These are phyloP conservation scores for Puccinia polysora DNA, from an alignment of 1,284 basidiomycete species.

Conservation along the genomic window DNA sequence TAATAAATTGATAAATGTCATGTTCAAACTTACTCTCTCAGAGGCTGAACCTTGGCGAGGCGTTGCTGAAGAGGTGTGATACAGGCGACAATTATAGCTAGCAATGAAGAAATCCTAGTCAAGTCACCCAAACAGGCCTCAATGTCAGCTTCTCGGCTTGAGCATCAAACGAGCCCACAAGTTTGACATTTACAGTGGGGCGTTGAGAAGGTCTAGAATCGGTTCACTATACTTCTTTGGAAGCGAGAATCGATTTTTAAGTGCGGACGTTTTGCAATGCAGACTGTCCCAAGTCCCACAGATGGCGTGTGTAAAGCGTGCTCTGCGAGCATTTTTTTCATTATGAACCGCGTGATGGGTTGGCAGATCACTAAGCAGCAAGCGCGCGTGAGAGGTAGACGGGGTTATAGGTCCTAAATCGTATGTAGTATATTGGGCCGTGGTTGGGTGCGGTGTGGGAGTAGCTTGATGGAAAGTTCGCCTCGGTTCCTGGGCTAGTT, in stretches of 20 bases:
- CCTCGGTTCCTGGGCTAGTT: too few species aligned
- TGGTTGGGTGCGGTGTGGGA: too few species aligned
- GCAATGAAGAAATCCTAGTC: conserved; percentile 54
- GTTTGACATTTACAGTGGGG: conserved; percentile 30
- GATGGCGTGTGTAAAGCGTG: not conserved
- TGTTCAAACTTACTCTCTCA: conserved; percentile 49
- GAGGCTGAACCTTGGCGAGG: conserved; percentile 52
- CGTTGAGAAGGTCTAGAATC: conserved; percentile 47
- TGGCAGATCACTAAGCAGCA: too few species aligned
- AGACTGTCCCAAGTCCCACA: not conserved
- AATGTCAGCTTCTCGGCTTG: conserved; percentile 43
- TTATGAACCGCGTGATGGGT: too few species aligned
- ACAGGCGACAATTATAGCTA: conserved; percentile 54
- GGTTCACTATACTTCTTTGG: conserved; percentile 38
- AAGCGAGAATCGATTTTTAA: conserved; percentile 8
- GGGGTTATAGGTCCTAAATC: too few species aligned
- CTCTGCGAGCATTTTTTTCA: not conserved
- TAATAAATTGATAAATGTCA: not conserved
- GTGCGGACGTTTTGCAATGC: not conserved
- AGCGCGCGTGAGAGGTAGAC: too few species aligned
- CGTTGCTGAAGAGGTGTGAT: conserved; percentile 54
- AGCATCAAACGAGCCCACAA: not conserved
- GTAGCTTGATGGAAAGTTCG: too few species aligned
- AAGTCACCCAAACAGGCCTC: conserved; percentile 52
- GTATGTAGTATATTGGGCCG: too few species aligned